Conservation (phyloP, 306 rosid species). For the Cicer judaicum region DNA sequence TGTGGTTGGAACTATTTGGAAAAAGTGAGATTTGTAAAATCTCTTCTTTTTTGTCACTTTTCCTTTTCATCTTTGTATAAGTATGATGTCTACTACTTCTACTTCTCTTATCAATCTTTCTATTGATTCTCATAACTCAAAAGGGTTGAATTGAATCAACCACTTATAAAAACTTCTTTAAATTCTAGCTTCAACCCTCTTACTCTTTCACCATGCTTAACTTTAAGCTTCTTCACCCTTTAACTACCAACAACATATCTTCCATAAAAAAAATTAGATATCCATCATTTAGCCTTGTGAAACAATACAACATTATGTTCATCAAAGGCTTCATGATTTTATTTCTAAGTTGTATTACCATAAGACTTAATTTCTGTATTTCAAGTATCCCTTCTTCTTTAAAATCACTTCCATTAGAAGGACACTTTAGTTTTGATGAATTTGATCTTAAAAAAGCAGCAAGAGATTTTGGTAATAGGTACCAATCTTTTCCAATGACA, state of each 20-base stretch:
- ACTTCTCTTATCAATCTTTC: slow-evolving; percentile 66
- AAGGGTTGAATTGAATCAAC: slow-evolving; percentile 61
- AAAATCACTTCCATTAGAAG: slow-evolving; percentile 69
- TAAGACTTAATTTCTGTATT: slow-evolving; percentile 58
- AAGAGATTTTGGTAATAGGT: slow-evolving; percentile 86
- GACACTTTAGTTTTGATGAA: slow-evolving; percentile 72
- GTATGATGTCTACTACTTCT: slow-evolving; percentile 61
- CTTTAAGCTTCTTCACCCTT: slow-evolving; percentile 56
- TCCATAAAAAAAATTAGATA: slow-evolving; percentile 51
- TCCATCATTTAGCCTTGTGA: slow-evolving; percentile 50
- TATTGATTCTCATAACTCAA: slow-evolving; percentile 69
- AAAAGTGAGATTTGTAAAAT: slow-evolving; percentile 83
- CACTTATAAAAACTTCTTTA: slow-evolving; percentile 59
- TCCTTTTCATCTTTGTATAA: slow-evolving; percentile 69
- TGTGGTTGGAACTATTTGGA: slow-evolving; percentile 73
- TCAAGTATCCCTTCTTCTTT: slow-evolving; percentile 62
- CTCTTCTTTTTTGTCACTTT: slow-evolving; percentile 73
- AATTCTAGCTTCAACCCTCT: slow-evolving; percentile 57
- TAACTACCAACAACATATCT: slow-evolving; percentile 45
- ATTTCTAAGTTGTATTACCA: slow-evolving; percentile 59
- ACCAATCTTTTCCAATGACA: slow-evolving; percentile 70
- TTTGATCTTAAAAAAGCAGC: slow-evolving; percentile 70
- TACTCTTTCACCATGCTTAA: slow-evolving; percentile 51
- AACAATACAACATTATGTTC: slow-evolving; percentile 54
- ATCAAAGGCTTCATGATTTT: slow-evolving; percentile 61